These are phyloP conservation scores for Boletus edulis DNA, from an alignment of 768 basidiomycete species.

Conservation along the genomic window DNA sequence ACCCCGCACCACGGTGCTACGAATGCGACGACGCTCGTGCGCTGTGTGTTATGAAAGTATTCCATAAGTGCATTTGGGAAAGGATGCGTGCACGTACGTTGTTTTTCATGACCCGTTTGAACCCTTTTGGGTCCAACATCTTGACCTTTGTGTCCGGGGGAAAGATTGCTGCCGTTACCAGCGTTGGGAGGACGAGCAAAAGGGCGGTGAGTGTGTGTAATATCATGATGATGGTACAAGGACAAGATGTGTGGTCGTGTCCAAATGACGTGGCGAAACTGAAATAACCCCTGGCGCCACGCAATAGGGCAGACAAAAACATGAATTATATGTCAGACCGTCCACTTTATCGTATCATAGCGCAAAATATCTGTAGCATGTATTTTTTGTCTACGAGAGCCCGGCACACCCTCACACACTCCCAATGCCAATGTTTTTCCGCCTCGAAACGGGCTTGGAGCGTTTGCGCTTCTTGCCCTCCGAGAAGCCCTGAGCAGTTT, in stretches of 20 bases:
- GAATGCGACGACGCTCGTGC: constrained; percentile 81
- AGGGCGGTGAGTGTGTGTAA: constrained; percentile 15
- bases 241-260: background rate
- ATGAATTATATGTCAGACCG: background rate
- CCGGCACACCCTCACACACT: constrained; percentile 9
- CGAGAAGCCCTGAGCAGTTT: constrained; percentile 80
- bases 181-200: constrained; percentile 29
- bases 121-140: constrained; percentile 67
- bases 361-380: background rate
- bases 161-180: constrained; percentile 47
- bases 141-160: constrained; percentile 61
- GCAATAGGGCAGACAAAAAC: background rate
- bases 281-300: constrained; percentile 4
- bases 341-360: constrained; percentile 7
- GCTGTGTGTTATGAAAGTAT: constrained; percentile 37
- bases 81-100: constrained; percentile 53
- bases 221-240: constrained; percentile 22
- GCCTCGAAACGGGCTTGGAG: constrained; percentile 61
- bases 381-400: background rate
- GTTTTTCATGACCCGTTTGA: constrained; percentile 68
- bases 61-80: background rate
- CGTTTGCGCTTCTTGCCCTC: constrained; percentile 90
- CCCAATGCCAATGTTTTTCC: constrained; percentile 42
- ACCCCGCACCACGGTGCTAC: constrained; percentile 96
- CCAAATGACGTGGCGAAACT: constrained; percentile 15